Evolutionary conservation across 2,329 filamentous ascomycete genomes (phyloP).

Genomic region (Pseudogymnoascus sp.): DNA sequence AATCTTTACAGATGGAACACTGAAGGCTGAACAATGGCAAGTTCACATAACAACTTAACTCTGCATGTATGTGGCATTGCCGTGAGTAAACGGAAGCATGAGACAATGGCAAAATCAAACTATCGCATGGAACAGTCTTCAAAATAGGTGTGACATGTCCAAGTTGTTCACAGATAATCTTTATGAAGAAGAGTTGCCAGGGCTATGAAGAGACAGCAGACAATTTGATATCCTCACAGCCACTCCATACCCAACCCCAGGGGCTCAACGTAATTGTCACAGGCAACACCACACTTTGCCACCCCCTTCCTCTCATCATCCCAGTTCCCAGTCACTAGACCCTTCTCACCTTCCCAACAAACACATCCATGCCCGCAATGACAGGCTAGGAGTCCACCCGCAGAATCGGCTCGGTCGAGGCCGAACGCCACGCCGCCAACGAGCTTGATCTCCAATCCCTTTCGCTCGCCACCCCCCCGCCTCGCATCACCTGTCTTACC

Average conservation of each 20-base stretch:
- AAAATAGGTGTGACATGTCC: too few relatives aligned
- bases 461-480: conserved; percentile 11
- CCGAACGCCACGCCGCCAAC: conserved; percentile 17
- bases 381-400: conserved; percentile 41
- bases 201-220: conserved; percentile 35
- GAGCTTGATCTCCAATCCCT: conserved; percentile 15
- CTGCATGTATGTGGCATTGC: background rate
- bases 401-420: conserved; percentile 43
- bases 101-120: background rate
- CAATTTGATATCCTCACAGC: conserved; percentile 39
- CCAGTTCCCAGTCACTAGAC: background rate
- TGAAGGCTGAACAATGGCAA: background rate
- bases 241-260: conserved; percentile 30
- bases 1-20: background rate
- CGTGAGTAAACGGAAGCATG: background rate
- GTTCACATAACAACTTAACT: background rate
- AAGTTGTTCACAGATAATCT: conserved; percentile 12
- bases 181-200: conserved; percentile 23
- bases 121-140: background rate
- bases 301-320: background rate
- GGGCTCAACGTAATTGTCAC: conserved; percentile 39
- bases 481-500: conserved; percentile 10
- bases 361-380: conserved; percentile 49
- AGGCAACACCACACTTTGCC: conserved; percentile 27
- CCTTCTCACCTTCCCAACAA: conserved; percentile 27